A percentile compares a stretch with the other conserved stretches of the same genome.
Evolutionary conservation across 164 flowering plant genomes (phyloP).

Genomic region (Akebia trifoliata): DNA sequence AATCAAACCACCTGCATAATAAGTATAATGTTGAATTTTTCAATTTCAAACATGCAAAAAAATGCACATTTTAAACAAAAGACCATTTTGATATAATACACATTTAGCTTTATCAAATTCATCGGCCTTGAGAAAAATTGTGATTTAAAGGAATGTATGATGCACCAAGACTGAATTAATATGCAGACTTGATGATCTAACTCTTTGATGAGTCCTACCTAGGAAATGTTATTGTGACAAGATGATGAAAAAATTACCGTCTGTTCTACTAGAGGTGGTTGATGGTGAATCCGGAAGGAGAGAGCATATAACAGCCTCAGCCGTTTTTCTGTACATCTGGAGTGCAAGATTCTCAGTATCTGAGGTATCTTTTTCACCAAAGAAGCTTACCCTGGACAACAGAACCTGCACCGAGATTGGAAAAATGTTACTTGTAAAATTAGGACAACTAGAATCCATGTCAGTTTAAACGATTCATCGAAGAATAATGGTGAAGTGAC

Average conservation of each 20-base stretch:
- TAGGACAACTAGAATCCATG: neutral
- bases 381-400: conserved; percentile 70
- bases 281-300: conserved; percentile 82
- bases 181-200: too few relatives aligned
- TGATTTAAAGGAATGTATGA: too few relatives aligned
- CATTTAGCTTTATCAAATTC: too few relatives aligned
- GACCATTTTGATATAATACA: too few relatives aligned
- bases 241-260: conserved; percentile 32
- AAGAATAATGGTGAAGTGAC: neutral
- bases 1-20: conserved; percentile 69
- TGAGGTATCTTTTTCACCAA: conserved; percentile 41
- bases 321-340: conserved; percentile 59
- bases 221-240: too few relatives aligned
- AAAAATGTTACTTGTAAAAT: conserved; percentile 9
- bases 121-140: too few relatives aligned
- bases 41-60: too few relatives aligned
- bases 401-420: conserved; percentile 57
- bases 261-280: conserved; percentile 80
- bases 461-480: neutral
- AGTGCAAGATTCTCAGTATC: conserved; percentile 38
- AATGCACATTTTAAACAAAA: too few relatives aligned
- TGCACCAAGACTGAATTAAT: too few relatives aligned
- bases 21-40: too few relatives aligned
- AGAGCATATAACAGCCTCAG: conserved; percentile 91
- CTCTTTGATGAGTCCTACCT: too few relatives aligned